These are phyloP conservation scores for Nigrospora oryzae DNA, from an alignment of 2,329 filamentous ascomycete species.

Conservation along the genomic window DNA sequence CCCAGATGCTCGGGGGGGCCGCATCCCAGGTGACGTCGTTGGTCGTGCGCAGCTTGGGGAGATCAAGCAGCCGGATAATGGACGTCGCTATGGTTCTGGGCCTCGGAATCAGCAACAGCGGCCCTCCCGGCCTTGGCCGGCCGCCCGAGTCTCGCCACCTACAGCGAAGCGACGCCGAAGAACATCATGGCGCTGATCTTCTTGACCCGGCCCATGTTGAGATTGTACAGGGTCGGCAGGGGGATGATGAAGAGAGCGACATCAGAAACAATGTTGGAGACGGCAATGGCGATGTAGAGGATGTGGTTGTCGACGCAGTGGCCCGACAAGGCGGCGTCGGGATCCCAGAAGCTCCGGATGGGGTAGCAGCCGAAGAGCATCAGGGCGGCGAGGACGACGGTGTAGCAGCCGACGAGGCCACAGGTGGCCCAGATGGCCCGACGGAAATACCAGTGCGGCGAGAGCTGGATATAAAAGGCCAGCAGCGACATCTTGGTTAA, in stretches of 20 bases:
- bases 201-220: constrained; percentile 32
- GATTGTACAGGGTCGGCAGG: constrained; percentile 28
- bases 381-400: constrained; percentile 12
- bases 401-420: constrained; percentile 10
- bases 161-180: constrained; percentile 34
- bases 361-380: constrained; percentile 18
- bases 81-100: constrained; percentile 5
- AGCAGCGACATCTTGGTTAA: constrained; percentile 18
- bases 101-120: no score
- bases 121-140: no score
- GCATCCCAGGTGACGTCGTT: constrained; percentile 8
- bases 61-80: constrained; percentile 2
- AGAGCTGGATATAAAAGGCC: constrained; percentile 15
- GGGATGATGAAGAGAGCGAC: constrained; percentile 32
- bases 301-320: constrained; percentile 2
- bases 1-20: constrained; percentile 8
- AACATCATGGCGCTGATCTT: constrained; percentile 31
- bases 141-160: constrained; percentile 1
- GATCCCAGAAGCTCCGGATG: constrained; percentile 10
- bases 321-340: background rate
- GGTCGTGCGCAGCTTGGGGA: constrained; percentile 5
- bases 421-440: constrained; percentile 10
- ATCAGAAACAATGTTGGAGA: constrained; percentile 36
- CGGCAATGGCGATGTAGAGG: constrained; percentile 14
- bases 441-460: constrained; percentile 13